Conservation (phyloP, 2,329 filamentous ascomycete genomes). For the Coniochaeta hoffmannii region DNA sequence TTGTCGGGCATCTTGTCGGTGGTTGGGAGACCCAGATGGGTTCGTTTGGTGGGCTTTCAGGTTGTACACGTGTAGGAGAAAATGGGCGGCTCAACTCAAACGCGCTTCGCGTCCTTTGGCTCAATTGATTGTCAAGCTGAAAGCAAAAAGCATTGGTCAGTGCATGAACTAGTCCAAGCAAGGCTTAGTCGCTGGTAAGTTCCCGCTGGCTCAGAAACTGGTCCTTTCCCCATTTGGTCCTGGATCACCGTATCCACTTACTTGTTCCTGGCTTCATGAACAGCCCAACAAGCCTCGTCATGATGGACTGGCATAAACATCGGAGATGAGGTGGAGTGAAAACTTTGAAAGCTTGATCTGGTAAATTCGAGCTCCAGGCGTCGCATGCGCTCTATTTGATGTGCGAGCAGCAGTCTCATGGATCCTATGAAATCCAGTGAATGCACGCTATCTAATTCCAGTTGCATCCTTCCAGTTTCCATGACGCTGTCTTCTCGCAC, state of each 20-base stretch:
- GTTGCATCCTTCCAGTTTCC: too few relatives aligned
- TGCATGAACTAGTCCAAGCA: background rate
- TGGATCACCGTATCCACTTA: too few relatives aligned
- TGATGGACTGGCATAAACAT: conserved; percentile 21
- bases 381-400: too few relatives aligned
- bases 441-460: too few relatives aligned
- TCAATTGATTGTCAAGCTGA: background rate
- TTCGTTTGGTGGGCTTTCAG: too few relatives aligned
- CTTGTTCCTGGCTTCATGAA: conserved; percentile 2
- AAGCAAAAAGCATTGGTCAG: background rate
- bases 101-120: background rate
- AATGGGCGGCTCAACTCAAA: background rate
- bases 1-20: background rate
- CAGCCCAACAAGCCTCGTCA: background rate
- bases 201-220: background rate
- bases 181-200: background rate
- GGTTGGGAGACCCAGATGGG: background rate
- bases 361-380: too few relatives aligned
- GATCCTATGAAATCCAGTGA: too few relatives aligned
- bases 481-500: background rate
- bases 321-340: conserved; percentile 28
- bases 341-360: conserved; percentile 14
- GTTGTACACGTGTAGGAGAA: background rate
- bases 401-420: too few relatives aligned
- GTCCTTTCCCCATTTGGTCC: too few relatives aligned